Conservation (phyloP, 2,329 filamentous ascomycete genomes). For the Fusarium proliferatum region DNA sequence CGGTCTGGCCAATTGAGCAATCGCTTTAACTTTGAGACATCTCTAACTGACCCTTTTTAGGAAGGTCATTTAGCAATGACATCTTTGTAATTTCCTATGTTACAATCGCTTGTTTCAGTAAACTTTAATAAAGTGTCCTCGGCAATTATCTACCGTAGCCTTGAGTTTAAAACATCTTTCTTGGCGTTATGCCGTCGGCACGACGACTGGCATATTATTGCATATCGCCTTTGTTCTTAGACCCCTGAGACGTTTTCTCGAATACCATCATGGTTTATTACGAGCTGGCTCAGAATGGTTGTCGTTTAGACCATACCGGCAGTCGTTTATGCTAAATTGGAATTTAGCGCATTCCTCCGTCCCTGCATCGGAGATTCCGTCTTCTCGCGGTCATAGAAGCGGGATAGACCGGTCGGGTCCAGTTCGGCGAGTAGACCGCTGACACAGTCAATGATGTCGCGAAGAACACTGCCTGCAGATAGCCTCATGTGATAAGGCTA, state of each 20-base stretch:
- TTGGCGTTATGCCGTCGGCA: not conserved
- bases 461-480: not conserved
- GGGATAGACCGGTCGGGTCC: not conserved
- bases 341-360: not conserved
- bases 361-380: not conserved
- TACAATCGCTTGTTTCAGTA: not conserved
- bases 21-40: not conserved
- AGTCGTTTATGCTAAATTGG: not conserved
- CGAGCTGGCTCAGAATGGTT: not conserved
- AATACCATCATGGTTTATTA: not conserved
- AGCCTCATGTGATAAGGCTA: not conserved
- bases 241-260: not conserved
- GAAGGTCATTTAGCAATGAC: not conserved
- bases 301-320: not conserved
- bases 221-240: too few relatives aligned
- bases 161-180: not conserved
- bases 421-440: not conserved
- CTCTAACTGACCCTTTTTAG: not conserved
- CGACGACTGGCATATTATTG: not conserved
- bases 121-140: not conserved
- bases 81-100: not conserved
- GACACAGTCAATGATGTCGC: not conserved
- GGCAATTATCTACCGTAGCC: not conserved
- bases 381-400: not conserved
- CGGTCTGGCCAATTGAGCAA: not conserved